Base-by-base conservation (phyloP, 1,139 yeast genomes). In the Yamadazyma mexicana region DNA sequence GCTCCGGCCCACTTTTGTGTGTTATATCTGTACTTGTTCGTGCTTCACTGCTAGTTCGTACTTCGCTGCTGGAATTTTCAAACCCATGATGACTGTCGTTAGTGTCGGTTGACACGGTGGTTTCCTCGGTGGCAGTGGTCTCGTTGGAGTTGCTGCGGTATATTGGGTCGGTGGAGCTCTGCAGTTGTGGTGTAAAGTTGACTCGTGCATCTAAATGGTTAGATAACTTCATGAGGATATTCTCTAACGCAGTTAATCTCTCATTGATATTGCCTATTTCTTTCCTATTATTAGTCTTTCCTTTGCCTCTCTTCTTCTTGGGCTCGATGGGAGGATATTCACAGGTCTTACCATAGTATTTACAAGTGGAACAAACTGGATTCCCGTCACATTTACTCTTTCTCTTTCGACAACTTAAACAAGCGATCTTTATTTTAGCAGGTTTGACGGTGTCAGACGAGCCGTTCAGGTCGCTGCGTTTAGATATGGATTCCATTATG, bases 351-450 rank as follows among this genome's bases (percentile, higher is more conserved):
- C 25, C 48, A 48, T 29, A 44, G 40, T 34, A 45, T 49, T 58
- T 26, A 51, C 82, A 77, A 39, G 69, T 69, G 5, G 47, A 44
- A 48, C 82, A 75, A 2, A 77, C 75, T 17, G 44, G 47, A 1
- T 53, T 47, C 0, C 81, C 81, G 48, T 74, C 66, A 51, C 82
- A 77, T 49, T 70, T 75, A 42, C 74, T 63, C 50, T 77, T 77
- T 46, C 73, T 68, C 27, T 54, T 50, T 4, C 81, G 61, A 46
- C 81, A 77, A 10, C 59, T 61, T 40, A 73, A 77, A 50, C 83
- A 79, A 1, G 83, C 83, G 1, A 71, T 71, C 35, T 80, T 58
- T 30, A 64, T 64, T 7, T 74, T 53, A 6, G 16, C 5, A 7
- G 27, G 6, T 16, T 26, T 26, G 11, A 11, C 29, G 5, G 16